phyloP scores from a whole-genome alignment of 768 basidiomycete genomes.

The Lentinus tigrinus region DNA sequence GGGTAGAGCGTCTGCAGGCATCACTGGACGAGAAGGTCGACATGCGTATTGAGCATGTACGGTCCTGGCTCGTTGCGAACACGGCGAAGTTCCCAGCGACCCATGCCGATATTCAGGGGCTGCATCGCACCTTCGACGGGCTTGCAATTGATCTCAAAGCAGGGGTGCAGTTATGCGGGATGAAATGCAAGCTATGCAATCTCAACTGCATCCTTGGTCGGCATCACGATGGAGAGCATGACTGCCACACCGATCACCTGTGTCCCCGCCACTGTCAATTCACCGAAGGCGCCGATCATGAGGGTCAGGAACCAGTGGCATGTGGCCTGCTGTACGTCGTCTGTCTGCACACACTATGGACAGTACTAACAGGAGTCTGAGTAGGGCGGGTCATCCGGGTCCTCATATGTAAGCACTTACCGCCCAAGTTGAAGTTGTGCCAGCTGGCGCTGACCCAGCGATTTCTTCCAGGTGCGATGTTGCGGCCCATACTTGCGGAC shows the following conservation, averaged over 20 bases:
- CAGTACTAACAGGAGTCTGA: not conserved
- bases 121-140: slow-evolving; percentile 44
- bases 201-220: slow-evolving; percentile 47
- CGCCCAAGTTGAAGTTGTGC: not conserved
- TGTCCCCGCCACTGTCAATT: slow-evolving; percentile 46
- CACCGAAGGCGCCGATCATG: slow-evolving; percentile 32
- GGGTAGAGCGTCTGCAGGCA: slow-evolving; percentile 37
- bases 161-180: slow-evolving; percentile 48
- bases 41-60: slow-evolving; percentile 46
- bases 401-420: slow-evolving; percentile 47
- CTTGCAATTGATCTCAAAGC: slow-evolving; percentile 44
- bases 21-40: slow-evolving; percentile 42
- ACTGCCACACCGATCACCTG: slow-evolving; percentile 49
- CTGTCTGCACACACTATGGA: no score
- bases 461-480: slow-evolving; percentile 60
- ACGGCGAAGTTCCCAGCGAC: slow-evolving; percentile 43
- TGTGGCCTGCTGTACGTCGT: slow-evolving; percentile 50
- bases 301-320: slow-evolving; percentile 17
- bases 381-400: slow-evolving; percentile 59
- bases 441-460: no score
- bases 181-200: slow-evolving; percentile 47
- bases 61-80: slow-evolving; percentile 51
- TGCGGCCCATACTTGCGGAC: slow-evolving; percentile 53
- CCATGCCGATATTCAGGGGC: slow-evolving; percentile 43
- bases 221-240: slow-evolving; percentile 45